Conservation (phyloP, 371 early-diverging fungal genomes). For the Apophysomyces elegans region DNA sequence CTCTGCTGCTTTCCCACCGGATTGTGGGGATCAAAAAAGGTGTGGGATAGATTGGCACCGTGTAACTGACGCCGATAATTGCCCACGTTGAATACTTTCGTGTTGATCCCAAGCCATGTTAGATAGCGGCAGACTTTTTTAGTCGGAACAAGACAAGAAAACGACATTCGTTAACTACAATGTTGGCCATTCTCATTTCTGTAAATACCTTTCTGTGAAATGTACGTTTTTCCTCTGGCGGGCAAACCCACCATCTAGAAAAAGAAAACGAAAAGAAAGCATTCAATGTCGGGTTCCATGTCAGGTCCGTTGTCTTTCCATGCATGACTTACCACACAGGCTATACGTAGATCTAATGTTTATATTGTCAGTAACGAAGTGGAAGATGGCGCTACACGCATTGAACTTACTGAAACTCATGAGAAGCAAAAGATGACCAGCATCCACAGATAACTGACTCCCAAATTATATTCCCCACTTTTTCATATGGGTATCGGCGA, state of each 20-base stretch:
- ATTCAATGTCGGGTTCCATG: not conserved
- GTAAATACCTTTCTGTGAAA: slow-evolving; percentile 86
- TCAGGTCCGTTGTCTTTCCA: not conserved
- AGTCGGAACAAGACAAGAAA: too few relatives aligned
- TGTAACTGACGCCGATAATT: slow-evolving; percentile 91
- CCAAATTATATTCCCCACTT: slow-evolving; percentile 9
- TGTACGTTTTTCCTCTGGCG: slow-evolving; percentile 91
- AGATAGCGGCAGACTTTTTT: slow-evolving; percentile 27
- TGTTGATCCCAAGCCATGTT: slow-evolving; percentile 93
- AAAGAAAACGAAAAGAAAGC: not conserved
- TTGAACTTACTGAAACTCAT: slow-evolving; percentile 23
- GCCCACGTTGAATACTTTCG: slow-evolving; percentile 95
- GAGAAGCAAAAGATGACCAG: slow-evolving; percentile 1
- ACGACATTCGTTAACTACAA: not conserved
- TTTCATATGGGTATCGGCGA: slow-evolving; percentile 9
- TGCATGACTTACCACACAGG: slow-evolving; percentile 61
- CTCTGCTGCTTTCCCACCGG: slow-evolving; percentile 75
- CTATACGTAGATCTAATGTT: slow-evolving; percentile 58
- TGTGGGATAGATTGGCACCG: slow-evolving; percentile 83
- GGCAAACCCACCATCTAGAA: slow-evolving; percentile 84
- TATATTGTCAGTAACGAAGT: not conserved
- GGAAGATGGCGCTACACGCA: not conserved
- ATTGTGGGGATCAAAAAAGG: slow-evolving; percentile 94
- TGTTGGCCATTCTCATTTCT: not conserved
- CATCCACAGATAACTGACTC: not conserved